A percentile compares a stretch with the other conserved stretches of the same genome.
Conservation (phyloP, 225 moss, liverwort and hornwort species). For the Ulota crispa region DNA sequence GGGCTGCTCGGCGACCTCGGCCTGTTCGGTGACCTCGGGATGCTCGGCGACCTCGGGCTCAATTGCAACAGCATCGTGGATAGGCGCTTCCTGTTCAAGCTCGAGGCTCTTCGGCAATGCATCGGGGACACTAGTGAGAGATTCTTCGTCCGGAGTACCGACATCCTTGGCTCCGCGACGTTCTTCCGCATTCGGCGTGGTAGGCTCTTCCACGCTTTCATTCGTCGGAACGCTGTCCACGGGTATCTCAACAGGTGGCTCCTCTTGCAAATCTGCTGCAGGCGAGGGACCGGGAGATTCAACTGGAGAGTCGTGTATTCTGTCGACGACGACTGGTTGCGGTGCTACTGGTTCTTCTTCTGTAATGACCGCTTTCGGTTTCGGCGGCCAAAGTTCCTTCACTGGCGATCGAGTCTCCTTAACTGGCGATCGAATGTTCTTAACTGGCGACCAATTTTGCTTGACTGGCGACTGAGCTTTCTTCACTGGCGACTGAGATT, state of each 20-base stretch:
- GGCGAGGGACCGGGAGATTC: background rate
- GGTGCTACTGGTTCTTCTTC: constrained; percentile 12
- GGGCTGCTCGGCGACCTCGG: too few species aligned
- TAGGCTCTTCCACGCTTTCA: constrained; percentile 35
- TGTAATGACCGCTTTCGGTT: constrained; percentile 11
- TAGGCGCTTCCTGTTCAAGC: background rate
- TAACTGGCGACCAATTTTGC: background rate
- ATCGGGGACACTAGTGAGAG: background rate
- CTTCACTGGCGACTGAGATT: background rate
- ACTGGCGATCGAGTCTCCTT: background rate
- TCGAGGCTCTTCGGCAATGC: constrained; percentile 17
- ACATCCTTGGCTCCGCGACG: constrained; percentile 28
- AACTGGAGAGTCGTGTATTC: constrained; percentile 14
- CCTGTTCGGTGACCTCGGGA: background rate
- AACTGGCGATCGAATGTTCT: background rate
- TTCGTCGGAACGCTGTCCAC: constrained; percentile 4
- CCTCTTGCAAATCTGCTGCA: background rate
- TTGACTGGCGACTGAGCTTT: background rate
- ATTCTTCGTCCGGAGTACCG: constrained; percentile 20
- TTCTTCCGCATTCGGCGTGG: constrained; percentile 24
- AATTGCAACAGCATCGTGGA: background rate
- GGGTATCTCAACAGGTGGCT: background rate
- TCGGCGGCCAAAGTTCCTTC: background rate
- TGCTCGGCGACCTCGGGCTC: background rate
- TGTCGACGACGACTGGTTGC: constrained; percentile 3